Conservation (phyloP, 495 filamentous ascomycete genomes). For the Staphylotrichum tortipilum region DNA sequence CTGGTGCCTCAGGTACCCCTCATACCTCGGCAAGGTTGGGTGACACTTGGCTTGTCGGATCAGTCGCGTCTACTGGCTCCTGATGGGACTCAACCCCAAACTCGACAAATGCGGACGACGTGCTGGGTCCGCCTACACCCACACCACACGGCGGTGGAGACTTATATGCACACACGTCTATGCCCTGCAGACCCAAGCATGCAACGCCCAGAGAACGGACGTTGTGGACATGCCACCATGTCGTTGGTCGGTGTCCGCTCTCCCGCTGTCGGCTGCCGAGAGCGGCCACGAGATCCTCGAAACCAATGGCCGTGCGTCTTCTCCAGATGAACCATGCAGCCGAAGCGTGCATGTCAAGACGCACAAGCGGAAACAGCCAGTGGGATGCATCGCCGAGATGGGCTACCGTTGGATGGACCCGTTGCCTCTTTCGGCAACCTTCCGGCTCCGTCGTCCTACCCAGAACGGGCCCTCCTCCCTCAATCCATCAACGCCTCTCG, state of each 20-base stretch:
- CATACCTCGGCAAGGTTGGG: background rate
- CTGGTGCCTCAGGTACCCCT: background rate
- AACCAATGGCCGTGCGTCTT: slow-evolving; percentile 4
- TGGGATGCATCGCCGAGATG: slow-evolving; percentile 19
- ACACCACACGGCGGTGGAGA: no score
- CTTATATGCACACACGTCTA: background rate
- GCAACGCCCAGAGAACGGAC: background rate
- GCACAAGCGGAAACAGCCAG: slow-evolving; percentile 16
- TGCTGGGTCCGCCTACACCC: no score
- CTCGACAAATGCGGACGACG: no score
- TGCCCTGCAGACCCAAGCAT: background rate
- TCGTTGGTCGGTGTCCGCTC: background rate
- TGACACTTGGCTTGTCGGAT: background rate
- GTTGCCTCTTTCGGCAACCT: slow-evolving; percentile 3
- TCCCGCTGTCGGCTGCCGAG: slow-evolving; percentile 3
- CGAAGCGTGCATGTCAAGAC: slow-evolving; percentile 13
- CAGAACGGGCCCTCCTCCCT: background rate
- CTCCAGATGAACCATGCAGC: slow-evolving; percentile 15
- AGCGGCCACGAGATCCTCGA: slow-evolving; percentile 2
- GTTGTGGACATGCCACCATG: background rate
- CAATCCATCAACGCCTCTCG: no score
- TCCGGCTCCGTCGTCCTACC: slow-evolving; percentile 10
- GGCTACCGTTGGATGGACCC: slow-evolving; percentile 8
- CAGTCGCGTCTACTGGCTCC: background rate
- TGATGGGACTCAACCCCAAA: background rate